phyloP scores from a whole-genome alignment of 2,329 filamentous ascomycete genomes.

The Fusarium albidum region DNA sequence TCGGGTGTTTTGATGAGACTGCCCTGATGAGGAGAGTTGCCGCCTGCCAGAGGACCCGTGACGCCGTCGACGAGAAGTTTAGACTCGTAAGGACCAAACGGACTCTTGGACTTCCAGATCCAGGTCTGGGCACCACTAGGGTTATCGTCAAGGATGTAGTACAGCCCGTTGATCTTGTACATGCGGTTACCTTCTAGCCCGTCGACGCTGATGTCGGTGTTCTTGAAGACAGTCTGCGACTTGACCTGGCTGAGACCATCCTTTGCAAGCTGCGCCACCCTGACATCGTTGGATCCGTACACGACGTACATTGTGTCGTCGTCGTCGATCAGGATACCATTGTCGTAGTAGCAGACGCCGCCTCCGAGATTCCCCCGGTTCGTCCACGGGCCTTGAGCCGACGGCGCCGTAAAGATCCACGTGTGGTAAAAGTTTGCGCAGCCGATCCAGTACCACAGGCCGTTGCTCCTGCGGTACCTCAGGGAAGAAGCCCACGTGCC shows the following conservation, averaged over 20 bases:
- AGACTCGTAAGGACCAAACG: conserved; percentile 61
- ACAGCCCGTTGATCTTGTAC: conserved; percentile 64
- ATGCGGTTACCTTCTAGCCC: conserved; percentile 64
- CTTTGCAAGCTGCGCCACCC: conserved; percentile 58
- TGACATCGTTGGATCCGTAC: conserved; percentile 59
- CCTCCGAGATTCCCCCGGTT: conserved; percentile 46
- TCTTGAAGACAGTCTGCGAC: conserved; percentile 53
- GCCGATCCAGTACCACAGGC: conserved; percentile 65
- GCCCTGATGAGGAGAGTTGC: conserved; percentile 62
- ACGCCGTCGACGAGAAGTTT: conserved; percentile 54
- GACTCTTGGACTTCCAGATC: conserved; percentile 58
- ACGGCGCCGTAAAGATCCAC: conserved; percentile 60
- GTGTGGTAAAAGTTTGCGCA: conserved; percentile 60
- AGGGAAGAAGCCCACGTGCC: conserved; percentile 66
- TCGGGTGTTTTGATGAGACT: conserved; percentile 60
- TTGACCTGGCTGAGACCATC: conserved; percentile 57
- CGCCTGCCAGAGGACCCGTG: conserved; percentile 51
- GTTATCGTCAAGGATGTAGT: conserved; percentile 62
- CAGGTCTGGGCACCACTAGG: conserved; percentile 53
- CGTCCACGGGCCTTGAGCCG: conserved; percentile 53
- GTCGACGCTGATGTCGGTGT: conserved; percentile 50
- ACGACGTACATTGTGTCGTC: conserved; percentile 67
- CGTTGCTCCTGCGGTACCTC: conserved; percentile 57
- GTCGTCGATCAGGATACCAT: conserved; percentile 64
- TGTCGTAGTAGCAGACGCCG: conserved; percentile 63